Evolutionary conservation across 2,329 filamentous ascomycete genomes (phyloP), one percentile per base, ranked within the genome.

Genomic region (Clonostachys solani): DNA sequence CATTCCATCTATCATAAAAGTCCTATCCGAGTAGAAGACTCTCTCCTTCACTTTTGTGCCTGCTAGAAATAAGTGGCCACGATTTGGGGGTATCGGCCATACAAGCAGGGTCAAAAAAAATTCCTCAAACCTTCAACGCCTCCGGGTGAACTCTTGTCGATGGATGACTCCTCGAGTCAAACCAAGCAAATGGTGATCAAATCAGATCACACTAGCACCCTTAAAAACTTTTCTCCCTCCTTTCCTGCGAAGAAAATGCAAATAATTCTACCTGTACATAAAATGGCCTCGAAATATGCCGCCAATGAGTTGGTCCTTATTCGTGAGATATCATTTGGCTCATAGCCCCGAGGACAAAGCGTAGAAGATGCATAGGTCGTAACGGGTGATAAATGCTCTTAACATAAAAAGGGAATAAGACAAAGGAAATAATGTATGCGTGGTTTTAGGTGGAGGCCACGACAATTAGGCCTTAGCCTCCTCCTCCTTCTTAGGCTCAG

Each of bases 401-500:
- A 16, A 29, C 23, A 12, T 52, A 50, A 67, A 55, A 56, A 40
- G 48, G 43, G 52, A 62, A 60, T 56, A 44, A 33, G 55, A 42
- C 44, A 13, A 18, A 38, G 36, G 33, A 37, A 44, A 50, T 47
- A 46, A 47, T 43, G 33, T 44, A 45, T 16, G 40, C 44, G 15
- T n/a, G 13, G 36, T 38, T 40, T 48, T 18, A n/a, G 15, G 36
- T 38, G 1, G 15, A n/a, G 36, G 17, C 36, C 36, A n/a, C 36
- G 44, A 46, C 36, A 46, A 49, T 60, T 71, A 71, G 56, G 67
- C 65, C 68, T 73, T 71, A 49, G 61, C 64, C 60, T 68, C 67
- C 51, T 66, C 61, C 53, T 60, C 63, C 65, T 81, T 77, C 62
- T 81, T 76, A 64, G 74, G 71, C 43, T 60, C 61, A 53, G 72